Base-by-base conservation (phyloP, 352 stramenopile genomes). In the Globisporangium nagaii region DNA sequence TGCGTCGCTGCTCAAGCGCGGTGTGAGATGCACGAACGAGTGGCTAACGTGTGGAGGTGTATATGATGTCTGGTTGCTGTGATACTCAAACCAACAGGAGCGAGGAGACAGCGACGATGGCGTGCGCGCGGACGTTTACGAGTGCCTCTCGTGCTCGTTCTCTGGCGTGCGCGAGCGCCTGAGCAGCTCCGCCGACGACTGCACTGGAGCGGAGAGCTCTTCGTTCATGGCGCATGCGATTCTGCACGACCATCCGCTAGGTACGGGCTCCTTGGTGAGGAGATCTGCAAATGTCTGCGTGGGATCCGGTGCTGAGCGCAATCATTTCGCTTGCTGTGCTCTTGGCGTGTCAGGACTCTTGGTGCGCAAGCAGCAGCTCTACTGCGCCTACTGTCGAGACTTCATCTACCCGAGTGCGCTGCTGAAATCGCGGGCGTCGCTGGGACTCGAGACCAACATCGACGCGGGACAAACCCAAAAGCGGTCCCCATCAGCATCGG, bases 141-240 rank as follows among this genome's bases (percentile, higher is more conserved):
- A 50, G 17, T 90, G 79, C 47, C 56, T 90, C 7, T 73, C 65
- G 34, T 90, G 76, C 52, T 46, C 66, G 10, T 87, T 84, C 46
- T 51, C 37, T 36, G 75, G 76, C 24, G 13, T 53, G 22, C 66
- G 75, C 25, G 75, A 88, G 42, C 31, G 56, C 9, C 55, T 49
- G 11, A 53, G 60, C 31, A 64, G 50, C 39, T 65, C 41, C 19
- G 58, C 66, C 35, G 17, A 44, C 22, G 45, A 42, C 19, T 17
- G n/a, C 8, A 15, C 37, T 39, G 34, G 34, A 39, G 34, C n/a
- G n/a, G n/a, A n/a, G n/a, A n/a, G n/a, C 11, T 39, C 34, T 4
- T 39, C 34, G 13, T 89, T 89, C 58, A 83, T 87, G 75, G 71
- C 62, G 10, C 80, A 90, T 31, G 57, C 77, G 36, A 82, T 90